A percentile compares a stretch with the other conserved stretches of the same genome.
Conservation (phyloP, 805 yeast genomes). For the Ogataea ramenticola region DNA sequence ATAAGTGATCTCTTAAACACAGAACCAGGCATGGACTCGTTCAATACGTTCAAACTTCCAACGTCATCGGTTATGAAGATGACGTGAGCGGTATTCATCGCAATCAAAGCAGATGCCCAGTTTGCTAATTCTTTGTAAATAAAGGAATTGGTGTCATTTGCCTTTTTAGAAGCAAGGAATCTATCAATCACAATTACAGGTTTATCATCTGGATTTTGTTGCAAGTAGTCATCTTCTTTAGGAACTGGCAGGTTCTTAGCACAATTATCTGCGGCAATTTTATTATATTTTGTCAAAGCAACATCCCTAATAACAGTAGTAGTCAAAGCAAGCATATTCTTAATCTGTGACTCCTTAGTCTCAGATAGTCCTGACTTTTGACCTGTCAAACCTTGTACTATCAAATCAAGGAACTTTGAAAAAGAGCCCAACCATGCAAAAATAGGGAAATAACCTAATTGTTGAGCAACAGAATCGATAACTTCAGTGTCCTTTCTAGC, state of each 20-base stretch:
- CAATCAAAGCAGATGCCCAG: slow-evolving; percentile 79
- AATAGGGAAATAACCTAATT: slow-evolving; percentile 87
- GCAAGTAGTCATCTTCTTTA: slow-evolving; percentile 76
- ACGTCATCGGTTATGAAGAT: slow-evolving; percentile 81
- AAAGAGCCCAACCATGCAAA: slow-evolving; percentile 88
- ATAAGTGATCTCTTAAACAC: slow-evolving; percentile 70
- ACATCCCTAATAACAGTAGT: slow-evolving; percentile 68
- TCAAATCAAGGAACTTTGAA: slow-evolving; percentile 74
- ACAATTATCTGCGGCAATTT: slow-evolving; percentile 24
- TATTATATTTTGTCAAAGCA: slow-evolving; percentile 37
- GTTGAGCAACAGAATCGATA: slow-evolving; percentile 59
- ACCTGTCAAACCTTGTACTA: slow-evolving; percentile 85
- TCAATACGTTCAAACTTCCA: slow-evolving; percentile 60
- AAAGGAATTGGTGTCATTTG: slow-evolving; percentile 53
- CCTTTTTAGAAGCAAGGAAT: slow-evolving; percentile 47
- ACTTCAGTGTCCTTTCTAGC: slow-evolving; percentile 68
- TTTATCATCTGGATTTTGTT: slow-evolving; percentile 75
- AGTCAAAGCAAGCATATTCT: slow-evolving; percentile 69
- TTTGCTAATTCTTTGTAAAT: slow-evolving; percentile 71
- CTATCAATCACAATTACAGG: slow-evolving; percentile 84
- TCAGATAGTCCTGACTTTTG: slow-evolving; percentile 89
- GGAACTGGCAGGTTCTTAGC: slow-evolving; percentile 18
- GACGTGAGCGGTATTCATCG: slow-evolving; percentile 82
- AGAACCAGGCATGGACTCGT: slow-evolving; percentile 75
- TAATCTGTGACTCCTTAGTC: slow-evolving; percentile 71